Conservation (phyloP, 2,329 filamentous ascomycete species). For the Chaetomium olivaceum region DNA sequence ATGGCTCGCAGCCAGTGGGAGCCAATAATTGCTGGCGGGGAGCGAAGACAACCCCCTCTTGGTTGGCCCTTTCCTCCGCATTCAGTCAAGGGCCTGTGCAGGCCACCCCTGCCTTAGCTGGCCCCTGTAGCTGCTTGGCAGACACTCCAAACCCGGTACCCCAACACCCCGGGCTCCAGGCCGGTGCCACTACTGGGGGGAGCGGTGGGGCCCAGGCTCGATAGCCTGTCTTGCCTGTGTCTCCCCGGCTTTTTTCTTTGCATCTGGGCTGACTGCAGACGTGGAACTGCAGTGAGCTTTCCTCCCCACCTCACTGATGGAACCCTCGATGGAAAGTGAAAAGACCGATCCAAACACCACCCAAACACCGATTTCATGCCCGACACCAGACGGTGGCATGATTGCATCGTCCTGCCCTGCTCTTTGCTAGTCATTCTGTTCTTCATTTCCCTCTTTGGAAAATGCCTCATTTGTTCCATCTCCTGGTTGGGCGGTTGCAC, state of each 20-base stretch:
- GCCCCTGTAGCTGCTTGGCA: slow-evolving; percentile 7
- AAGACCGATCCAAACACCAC: neutral
- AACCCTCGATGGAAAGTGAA: neutral
- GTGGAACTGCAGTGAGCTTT: neutral
- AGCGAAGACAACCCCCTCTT: neutral
- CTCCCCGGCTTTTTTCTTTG: neutral
- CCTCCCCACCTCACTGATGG: too few relatives aligned
- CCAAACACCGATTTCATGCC: neutral
- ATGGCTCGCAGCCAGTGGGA: slow-evolving; percentile 7
- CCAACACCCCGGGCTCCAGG: slow-evolving; percentile 8
- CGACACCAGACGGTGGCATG: neutral
- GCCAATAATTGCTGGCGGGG: slow-evolving; percentile 2
- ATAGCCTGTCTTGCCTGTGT: neutral
- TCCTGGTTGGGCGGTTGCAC: neutral
- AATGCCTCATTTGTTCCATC: neutral
- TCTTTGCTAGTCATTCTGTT: neutral
- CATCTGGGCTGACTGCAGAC: neutral
- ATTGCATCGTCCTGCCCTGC: neutral
- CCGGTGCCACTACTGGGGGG: slow-evolving; percentile 5
- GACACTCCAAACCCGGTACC: slow-evolving; percentile 3
- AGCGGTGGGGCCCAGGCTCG: neutral
- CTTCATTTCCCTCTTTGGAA: neutral
- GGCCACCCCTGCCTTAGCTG: neutral
- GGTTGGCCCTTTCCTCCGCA: slow-evolving; percentile 11
- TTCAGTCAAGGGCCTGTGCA: neutral